Conservation (phyloP, 257 asterid genomes). For the Nicotiana tabacum region DNA sequence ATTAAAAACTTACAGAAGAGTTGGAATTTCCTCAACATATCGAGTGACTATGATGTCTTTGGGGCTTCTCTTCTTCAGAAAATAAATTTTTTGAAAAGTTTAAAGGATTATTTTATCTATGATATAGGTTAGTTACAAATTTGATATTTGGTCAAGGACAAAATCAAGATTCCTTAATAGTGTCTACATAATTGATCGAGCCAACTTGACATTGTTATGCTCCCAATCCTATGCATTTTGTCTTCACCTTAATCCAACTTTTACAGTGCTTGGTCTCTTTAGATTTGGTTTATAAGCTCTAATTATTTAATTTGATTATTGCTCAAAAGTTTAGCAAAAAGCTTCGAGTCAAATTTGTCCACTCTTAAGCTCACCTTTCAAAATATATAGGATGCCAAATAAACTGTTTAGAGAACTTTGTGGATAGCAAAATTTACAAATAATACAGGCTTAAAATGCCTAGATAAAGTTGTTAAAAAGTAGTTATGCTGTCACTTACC, state of each 20-base stretch:
- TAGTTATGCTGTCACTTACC: slow-evolving; percentile 25
- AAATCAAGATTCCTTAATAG: slow-evolving; percentile 1
- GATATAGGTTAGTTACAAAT: background rate
- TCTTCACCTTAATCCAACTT: slow-evolving; percentile 22
- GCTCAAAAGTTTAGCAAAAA: slow-evolving; percentile 25
- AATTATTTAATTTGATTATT: background rate
- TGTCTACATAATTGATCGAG: slow-evolving; percentile 5
- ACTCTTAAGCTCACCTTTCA: slow-evolving; percentile 32
- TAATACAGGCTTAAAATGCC: background rate
- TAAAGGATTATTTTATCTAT: background rate
- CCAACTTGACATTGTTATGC: slow-evolving; percentile 4
- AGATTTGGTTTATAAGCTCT: background rate
- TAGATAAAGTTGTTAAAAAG: slow-evolving; percentile 19
- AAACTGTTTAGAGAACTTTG: slow-evolving; percentile 17
- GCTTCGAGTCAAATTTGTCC: slow-evolving; percentile 44
- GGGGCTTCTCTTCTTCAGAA: background rate
- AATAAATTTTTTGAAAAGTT: background rate
- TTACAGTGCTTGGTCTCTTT: background rate
- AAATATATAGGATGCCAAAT: slow-evolving; percentile 10
- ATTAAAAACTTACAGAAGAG: background rate
- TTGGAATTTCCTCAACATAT: background rate
- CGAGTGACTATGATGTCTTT: background rate
- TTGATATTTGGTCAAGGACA: background rate
- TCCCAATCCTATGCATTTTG: slow-evolving; percentile 15
- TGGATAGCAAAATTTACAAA: slow-evolving; percentile 14